phyloP scores from a whole-genome alignment of 2,329 filamentous ascomycete genomes.

The Fusarium heterosporum region DNA sequence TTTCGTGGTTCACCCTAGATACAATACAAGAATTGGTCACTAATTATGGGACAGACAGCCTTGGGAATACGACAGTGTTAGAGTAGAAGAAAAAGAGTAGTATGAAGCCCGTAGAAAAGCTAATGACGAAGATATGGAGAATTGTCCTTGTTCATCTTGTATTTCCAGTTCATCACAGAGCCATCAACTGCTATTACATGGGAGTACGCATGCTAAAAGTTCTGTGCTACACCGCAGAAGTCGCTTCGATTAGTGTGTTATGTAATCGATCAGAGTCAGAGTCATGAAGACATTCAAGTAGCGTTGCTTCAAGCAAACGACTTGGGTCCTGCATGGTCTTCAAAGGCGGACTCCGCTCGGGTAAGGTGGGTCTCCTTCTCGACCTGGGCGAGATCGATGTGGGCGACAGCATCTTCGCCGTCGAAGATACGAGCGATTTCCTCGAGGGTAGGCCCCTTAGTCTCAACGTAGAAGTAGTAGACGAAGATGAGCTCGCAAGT shows the following conservation, averaged over 20 bases:
- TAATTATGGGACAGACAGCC: neutral
- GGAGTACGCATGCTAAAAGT: constrained; percentile 33
- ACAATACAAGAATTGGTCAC: neutral
- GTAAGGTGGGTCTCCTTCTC: constrained; percentile 61
- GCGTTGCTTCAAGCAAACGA: constrained; percentile 18
- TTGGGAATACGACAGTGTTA: neutral
- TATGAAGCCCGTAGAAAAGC: constrained; percentile 5
- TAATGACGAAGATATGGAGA: neutral
- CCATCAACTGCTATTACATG: constrained; percentile 18
- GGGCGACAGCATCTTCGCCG: constrained; percentile 68
- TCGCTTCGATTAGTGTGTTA: neutral
- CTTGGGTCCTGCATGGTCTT: constrained; percentile 30
- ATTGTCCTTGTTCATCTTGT: neutral
- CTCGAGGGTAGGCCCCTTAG: constrained; percentile 76
- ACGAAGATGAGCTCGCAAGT: constrained; percentile 70
- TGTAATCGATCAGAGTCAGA: neutral
- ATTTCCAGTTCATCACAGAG: constrained; percentile 6
- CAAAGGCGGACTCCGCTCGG: constrained; percentile 44
- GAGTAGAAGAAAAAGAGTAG: constrained; percentile 1
- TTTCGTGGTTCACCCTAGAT: neutral
- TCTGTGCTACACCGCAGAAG: constrained; percentile 2
- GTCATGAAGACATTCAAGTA: neutral
- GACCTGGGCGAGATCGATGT: constrained; percentile 66
- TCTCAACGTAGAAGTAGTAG: constrained; percentile 76
- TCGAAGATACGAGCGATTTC: constrained; percentile 73